Evolutionary conservation across 768 basidiomycete genomes (phyloP), one percentile per base, ranked within the genome.

Genomic region (Lentinula guzmanii): DNA sequence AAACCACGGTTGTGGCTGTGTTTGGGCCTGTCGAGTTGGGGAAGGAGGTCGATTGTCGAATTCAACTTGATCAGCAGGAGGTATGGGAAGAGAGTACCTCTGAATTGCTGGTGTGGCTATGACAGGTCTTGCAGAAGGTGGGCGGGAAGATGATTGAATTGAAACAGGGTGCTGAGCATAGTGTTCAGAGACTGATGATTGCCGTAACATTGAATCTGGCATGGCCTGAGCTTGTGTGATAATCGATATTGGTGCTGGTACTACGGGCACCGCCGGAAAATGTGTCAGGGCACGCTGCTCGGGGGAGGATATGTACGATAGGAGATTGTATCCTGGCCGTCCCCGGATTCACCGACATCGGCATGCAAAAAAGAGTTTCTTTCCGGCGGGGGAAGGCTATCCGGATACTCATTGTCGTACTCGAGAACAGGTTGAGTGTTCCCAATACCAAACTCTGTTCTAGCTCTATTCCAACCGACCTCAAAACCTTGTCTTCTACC

Each of bases 401-500:
- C n/a, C 18, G 28, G 16, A 31, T 42, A 55, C 28, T 43, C 57
- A 43, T 43, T 34, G 15, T 42, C 46, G 34, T 31, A 60, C 28
- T 39, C 33, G 9, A 52, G 24, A 4, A 34, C 37, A 37, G 16
- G 18, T 39, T 28, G 50, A 15, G 37, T 37, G 37, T 43, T 43
- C 18, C 35, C 11, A 42, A 33, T 37, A 37, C 59, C 59, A 42
- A 60, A 52, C 28, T 60, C 59, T 16, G 52, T 51, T 45, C 59
- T 60, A 33, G 59, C 59, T 18, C 59, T 39, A 31, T 52, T 60
- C 59, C 59, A 60, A 4, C 59, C 59, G 9, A 31, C 59, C 39
- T 60, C 59, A 33, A 60, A 60, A 16, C 59, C 59, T 21, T 52
- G 59, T 39, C 51, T 52, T 21, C 59, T 39, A 6, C 59, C 59